These are phyloP conservation scores for Tripterygium wilfordii DNA, from an alignment of 177 flowering plant genomes.

Conservation along the genomic window DNA sequence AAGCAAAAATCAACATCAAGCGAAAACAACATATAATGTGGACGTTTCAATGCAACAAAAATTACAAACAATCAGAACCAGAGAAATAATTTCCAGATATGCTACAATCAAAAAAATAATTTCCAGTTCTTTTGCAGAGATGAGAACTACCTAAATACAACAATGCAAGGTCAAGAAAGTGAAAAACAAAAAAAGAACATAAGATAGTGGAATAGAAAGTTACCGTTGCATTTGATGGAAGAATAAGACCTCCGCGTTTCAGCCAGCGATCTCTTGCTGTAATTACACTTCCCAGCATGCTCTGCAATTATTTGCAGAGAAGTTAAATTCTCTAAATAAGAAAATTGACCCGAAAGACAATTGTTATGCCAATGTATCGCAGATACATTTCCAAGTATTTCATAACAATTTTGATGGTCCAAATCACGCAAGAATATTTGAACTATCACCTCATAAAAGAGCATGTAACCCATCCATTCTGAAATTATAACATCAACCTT, in stretches of 20 bases:
- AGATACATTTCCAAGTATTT: not conserved
- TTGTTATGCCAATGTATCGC: not conserved
- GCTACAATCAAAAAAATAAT: not conserved
- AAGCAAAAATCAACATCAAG: no score
- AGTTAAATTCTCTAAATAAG: not conserved
- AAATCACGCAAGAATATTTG: not conserved
- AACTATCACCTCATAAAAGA: constrained; percentile 77
- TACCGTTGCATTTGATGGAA: constrained; percentile 94
- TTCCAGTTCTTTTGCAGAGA: not conserved
- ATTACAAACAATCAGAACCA: no score
- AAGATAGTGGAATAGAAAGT: constrained; percentile 6
- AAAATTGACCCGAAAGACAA: not conserved
- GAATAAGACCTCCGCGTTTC: constrained; percentile 93
- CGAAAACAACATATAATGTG: no score
- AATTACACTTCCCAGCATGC: constrained; percentile 97
- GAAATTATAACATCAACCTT: constrained; percentile 95
- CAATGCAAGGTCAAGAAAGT: no score
- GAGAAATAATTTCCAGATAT: no score
- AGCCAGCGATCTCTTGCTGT: constrained; percentile 97
- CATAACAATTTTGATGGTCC: not conserved
- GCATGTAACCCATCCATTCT: constrained; percentile 99
- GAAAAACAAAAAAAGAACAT: no score
- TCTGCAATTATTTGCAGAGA: constrained; percentile 34
- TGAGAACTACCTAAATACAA: no score
- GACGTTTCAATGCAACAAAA: no score